Evolutionary conservation across 768 basidiomycete genomes (phyloP).

Genomic region (Royoungia palumana): DNA sequence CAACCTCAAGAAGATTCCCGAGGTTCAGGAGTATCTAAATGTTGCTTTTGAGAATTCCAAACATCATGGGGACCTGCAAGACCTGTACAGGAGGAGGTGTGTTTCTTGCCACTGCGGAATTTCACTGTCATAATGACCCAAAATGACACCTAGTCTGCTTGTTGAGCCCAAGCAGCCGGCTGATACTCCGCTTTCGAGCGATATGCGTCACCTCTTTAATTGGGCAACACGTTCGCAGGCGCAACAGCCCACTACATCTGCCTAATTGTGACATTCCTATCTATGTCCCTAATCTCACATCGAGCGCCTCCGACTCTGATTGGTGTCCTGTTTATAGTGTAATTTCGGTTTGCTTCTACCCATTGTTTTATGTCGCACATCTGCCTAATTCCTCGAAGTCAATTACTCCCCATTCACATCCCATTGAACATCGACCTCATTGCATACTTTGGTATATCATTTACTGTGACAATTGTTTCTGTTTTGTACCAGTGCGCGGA

Average conservation of each 20-base stretch:
- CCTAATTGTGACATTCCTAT: slow-evolving; percentile 28
- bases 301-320: slow-evolving; percentile 13
- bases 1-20: slow-evolving; percentile 83
- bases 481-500: slow-evolving; percentile 28
- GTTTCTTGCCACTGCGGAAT: slow-evolving; percentile 15
- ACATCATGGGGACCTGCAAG: slow-evolving; percentile 78
- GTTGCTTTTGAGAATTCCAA: slow-evolving; percentile 72
- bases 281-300: slow-evolving; percentile 5
- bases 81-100: slow-evolving; percentile 82
- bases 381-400: slow-evolving; percentile 26
- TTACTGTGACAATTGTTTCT: slow-evolving; percentile 28
- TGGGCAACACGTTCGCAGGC: slow-evolving; percentile 66
- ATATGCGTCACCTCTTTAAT: slow-evolving; percentile 76
- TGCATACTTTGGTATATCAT: slow-evolving; percentile 28
- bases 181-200: slow-evolving; percentile 59
- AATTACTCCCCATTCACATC: slow-evolving; percentile 19
- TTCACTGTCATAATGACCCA: not conserved
- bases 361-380: slow-evolving; percentile 20
- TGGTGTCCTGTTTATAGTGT: slow-evolving; percentile 28
- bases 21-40: slow-evolving; percentile 79
- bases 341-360: slow-evolving; percentile 22
- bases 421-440: slow-evolving; percentile 25
- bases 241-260: slow-evolving; percentile 34
- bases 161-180: slow-evolving; percentile 82
- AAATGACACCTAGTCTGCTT: slow-evolving; percentile 50